These are phyloP conservation scores for Poa annua DNA, from an alignment of 176 grass and related monocot genomes.

Conservation along the genomic window DNA sequence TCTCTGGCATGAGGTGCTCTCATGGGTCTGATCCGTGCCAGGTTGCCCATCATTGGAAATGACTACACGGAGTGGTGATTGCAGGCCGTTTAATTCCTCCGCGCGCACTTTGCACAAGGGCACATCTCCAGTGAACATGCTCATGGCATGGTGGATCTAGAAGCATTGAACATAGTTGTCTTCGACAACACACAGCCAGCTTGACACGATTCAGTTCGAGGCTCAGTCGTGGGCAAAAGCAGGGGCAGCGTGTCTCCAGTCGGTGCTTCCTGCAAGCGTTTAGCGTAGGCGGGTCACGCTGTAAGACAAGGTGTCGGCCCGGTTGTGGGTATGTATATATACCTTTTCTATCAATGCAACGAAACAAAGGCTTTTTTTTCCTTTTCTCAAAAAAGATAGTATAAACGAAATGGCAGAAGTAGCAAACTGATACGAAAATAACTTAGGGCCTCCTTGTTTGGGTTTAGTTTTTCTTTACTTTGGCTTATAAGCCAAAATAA, in stretches of 20 bases:
- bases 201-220: background rate
- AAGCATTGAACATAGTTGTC: background rate
- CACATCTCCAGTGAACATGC: background rate
- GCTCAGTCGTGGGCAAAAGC: background rate
- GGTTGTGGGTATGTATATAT: background rate
- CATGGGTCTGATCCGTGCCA: background rate
- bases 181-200: background rate
- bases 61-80: background rate
- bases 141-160: background rate
- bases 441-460: too few relatives aligned
- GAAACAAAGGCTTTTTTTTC: background rate
- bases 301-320: background rate
- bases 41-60: background rate
- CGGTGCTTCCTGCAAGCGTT: background rate
- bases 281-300: background rate
- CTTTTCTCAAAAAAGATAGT: background rate
- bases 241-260: background rate
- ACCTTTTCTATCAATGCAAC: constrained; percentile 8
- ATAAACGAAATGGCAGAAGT: background rate
- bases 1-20: background rate
- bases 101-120: background rate
- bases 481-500: too few relatives aligned
- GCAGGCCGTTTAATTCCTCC: background rate
- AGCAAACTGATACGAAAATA: background rate
- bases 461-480: too few relatives aligned